Percentiles rank a stretch among this genome's conserved stretches.
These are phyloP conservation scores for Pneumocystis jirovecii DNA, from an alignment of 1,139 yeast genomes.

Conservation along the genomic window DNA sequence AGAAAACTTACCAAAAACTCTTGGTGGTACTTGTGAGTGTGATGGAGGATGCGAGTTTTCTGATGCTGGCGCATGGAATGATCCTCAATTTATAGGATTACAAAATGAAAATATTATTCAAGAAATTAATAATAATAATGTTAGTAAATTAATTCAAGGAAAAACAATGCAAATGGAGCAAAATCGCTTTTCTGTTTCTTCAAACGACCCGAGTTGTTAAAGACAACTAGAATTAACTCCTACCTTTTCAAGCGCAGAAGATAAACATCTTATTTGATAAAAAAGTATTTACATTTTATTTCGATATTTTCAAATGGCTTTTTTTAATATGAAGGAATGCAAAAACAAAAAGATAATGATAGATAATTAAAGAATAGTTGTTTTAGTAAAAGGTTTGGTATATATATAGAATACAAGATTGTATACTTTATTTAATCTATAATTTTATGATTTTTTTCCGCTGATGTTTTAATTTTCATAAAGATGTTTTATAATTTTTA, in stretches of 20 bases:
- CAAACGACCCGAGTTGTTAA: background rate
- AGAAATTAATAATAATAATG: background rate
- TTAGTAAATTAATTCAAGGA: background rate
- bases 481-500: background rate
- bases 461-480: background rate
- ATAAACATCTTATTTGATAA: background rate
- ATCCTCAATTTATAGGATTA: conserved; percentile 43
- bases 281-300: background rate
- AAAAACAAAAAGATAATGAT: background rate
- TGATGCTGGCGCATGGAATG: conserved; percentile 97
- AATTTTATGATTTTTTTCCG: background rate
- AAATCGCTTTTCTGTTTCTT: background rate
- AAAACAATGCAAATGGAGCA: background rate
- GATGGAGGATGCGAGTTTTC: conserved; percentile 70
- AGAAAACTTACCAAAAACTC: conserved; percentile 78
- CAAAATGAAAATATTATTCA: background rate
- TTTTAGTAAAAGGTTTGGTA: background rate
- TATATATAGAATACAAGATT: background rate
- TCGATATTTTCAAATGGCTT: background rate
- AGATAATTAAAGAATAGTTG: background rate
- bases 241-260: background rate
- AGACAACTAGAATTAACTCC: background rate
- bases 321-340: background rate
- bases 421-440: background rate
- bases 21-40: conserved; percentile 68